Evolutionary conservation across 2,329 filamentous ascomycete genomes (phyloP), one percentile per base, ranked within the genome.

Genomic region (Colletotrichum abscissum): DNA sequence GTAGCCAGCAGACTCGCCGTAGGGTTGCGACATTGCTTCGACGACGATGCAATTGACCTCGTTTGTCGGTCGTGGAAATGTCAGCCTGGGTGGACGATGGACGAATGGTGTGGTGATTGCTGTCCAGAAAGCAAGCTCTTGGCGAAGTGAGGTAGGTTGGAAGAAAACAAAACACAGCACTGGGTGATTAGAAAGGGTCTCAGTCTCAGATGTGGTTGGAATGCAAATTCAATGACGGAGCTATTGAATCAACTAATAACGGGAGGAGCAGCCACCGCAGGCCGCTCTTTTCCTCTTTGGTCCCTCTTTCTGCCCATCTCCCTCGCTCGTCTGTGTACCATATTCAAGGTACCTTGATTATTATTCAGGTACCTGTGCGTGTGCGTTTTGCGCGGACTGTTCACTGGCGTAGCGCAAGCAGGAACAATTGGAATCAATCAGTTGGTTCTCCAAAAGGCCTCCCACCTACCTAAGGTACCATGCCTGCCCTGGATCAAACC

Each of bases 1-100:
- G 72, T 74, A 75, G 65, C 73, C 69, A 67, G 72, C 69, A 49
- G 64, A 63, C 14, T 73, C 38, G 55, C 65, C 72, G 58, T 75
- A 74, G 19, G 52, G 74, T 57, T 73, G 72, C 65, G 72, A 63
- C 72, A 75, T 75, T 28, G 7, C 46, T 28, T 16, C 33, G 33
- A 46, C 33, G 19, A 46, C 19, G 33, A 56, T 56, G 30, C 7
- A 19, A 30, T 49, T 22, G 12, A 28, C 11, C 9, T 26, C 54
- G 54, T 11, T 2, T n/a, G 19, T 56, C 42, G 19, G n/a, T 11
- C 8, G 19, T 49, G 42, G 38, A 22, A 5, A 22, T 4, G 42
- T 49, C 42, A 9, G 56, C 28, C 63, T 24, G 16, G 19, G 26
- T n/a, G 26, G 35, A 26, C 24, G 42, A 33, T 52, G 30, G 26